Base-by-base conservation (phyloP, 495 filamentous ascomycete genomes). In the Aspergillus incahuasiensis region DNA sequence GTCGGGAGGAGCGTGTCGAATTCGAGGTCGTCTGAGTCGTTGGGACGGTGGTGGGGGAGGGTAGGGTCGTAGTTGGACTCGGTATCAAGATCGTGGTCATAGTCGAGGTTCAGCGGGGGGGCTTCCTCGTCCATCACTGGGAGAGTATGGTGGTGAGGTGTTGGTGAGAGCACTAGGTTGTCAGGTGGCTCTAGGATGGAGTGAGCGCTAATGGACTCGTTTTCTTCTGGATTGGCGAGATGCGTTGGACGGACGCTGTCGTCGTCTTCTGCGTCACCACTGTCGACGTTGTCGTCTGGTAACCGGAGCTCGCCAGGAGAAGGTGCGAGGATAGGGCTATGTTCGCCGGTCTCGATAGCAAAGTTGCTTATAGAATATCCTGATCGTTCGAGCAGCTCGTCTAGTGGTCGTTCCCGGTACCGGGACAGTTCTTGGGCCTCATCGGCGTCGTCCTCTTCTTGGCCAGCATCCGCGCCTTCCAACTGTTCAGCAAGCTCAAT, bases 41-140 rank as follows among this genome's bases (percentile, higher is more conserved):
- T 80, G 5, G 84, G 85, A 35, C 85, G 78, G 65, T 86, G 82
- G 60, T 89, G 87, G 9, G 86, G 87, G 51, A 89, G 76, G 13
- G 86, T 90, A 11, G 85, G 87, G 61, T 90, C 86, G 35, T 77
- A 75, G 44, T 45, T 6, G 20, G 18, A 45, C 4, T 45, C 42
- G 42, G 42, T 11, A 20, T 45, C 42, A 20, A 20, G 25, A 16
- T 28, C 43, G 21, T 13, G 16, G 24, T 54, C 48, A 0, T 43
- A 25, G 32, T 38, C 22, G 32, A 50, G 48, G 8, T 54, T n/a
- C 46, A 24, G 39, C 15, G 15, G 46, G 25, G 25, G 8, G 25
- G 25, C 25, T 8, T 28, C 21, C 48, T 62, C 69, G 52, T 65
- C 65, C n/a, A 47, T 61, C 49, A 42, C 62, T 39, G 48, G 64